Conservation (phyloP, 2,329 filamentous ascomycete species). For the Hymenoscyphus fraxineus region DNA sequence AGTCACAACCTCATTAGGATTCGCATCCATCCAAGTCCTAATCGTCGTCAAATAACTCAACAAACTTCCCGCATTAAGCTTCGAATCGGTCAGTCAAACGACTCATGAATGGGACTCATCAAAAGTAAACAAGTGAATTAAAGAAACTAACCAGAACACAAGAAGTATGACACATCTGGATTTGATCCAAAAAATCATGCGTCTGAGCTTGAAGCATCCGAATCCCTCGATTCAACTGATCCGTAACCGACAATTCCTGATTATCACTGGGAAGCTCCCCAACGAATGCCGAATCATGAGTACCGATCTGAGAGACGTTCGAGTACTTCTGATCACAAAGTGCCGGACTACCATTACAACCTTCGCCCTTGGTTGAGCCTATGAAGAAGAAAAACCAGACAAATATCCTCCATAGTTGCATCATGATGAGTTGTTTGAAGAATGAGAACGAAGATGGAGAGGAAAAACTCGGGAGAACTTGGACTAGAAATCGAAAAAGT, state of each 20-base stretch:
- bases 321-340: slow-evolving; percentile 71
- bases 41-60: slow-evolving; percentile 51
- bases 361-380: background rate
- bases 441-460: background rate
- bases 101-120: background rate
- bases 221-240: slow-evolving; percentile 59
- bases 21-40: slow-evolving; percentile 54
- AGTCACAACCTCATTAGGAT: slow-evolving; percentile 59
- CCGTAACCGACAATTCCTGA: slow-evolving; percentile 55
- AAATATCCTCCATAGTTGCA: background rate
- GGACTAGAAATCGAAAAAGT: background rate
- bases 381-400: slow-evolving; percentile 6
- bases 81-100: background rate
- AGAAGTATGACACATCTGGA: slow-evolving; percentile 51
- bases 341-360: slow-evolving; percentile 74
- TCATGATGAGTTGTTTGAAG: background rate
- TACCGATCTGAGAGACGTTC: slow-evolving; percentile 70
- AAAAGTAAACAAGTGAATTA: background rate
- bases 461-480: background rate
- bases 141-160: slow-evolving; percentile 37
- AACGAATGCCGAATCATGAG: slow-evolving; percentile 54
- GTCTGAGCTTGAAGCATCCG: slow-evolving; percentile 62
- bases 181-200: slow-evolving; percentile 18
- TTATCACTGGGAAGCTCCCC: slow-evolving; percentile 40
- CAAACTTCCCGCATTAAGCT: slow-evolving; percentile 50